These are phyloP conservation scores for Crotalaria pallida DNA, from an alignment of 306 rosid genomes.

Conservation along the genomic window DNA sequence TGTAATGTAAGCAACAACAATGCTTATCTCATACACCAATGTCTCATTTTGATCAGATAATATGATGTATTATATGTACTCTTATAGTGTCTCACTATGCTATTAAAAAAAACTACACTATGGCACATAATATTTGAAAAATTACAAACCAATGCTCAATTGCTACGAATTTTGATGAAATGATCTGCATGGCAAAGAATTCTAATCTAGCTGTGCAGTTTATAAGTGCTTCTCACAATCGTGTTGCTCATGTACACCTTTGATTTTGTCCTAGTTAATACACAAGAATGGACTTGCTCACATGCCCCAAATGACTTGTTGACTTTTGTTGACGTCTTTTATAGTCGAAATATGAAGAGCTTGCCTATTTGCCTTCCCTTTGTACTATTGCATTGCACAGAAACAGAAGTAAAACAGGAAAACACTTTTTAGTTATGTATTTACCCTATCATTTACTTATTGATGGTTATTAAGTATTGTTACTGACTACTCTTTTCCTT, in stretches of 20 bases:
- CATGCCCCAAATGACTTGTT: background rate
- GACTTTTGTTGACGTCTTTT: background rate
- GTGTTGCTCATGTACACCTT: background rate
- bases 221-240: background rate
- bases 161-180: background rate
- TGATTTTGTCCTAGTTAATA: background rate
- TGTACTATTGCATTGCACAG: background rate
- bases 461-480: background rate
- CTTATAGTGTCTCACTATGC: background rate
- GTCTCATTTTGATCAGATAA: background rate
- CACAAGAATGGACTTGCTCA: background rate
- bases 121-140: background rate
- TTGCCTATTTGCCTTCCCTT: background rate
- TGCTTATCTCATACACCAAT: background rate
- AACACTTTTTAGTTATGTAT: background rate
- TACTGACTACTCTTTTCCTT: slow-evolving; percentile 24
- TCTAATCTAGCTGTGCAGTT: background rate
- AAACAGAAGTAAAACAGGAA: slow-evolving; percentile 13
- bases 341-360: background rate
- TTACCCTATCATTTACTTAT: background rate
- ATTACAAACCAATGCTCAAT: background rate
- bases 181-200: background rate
- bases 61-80: background rate
- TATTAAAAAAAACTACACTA: background rate
- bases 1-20: background rate